Evolutionary conservation across 306 rosid species (phyloP).

Genomic region (Cicer pinnatifidum): DNA sequence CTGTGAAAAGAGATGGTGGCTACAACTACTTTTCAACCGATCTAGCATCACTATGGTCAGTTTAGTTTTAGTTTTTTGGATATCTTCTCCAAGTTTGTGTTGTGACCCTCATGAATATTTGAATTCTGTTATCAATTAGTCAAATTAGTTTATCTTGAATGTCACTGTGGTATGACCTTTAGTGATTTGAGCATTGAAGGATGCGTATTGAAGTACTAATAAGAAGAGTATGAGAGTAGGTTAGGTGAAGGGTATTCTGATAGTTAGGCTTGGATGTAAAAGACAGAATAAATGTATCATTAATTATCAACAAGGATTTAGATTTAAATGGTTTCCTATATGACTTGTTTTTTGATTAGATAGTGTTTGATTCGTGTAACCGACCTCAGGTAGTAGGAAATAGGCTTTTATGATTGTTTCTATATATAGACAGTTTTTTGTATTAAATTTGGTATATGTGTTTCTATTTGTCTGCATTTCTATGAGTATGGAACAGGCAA

Average conservation of each 20-base stretch:
- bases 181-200: neutral
- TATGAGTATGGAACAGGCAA: conserved; percentile 2
- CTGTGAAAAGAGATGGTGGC: conserved; percentile 93
- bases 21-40: conserved; percentile 89
- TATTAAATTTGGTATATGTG: conserved; percentile 9
- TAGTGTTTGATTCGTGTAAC: neutral
- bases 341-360: neutral
- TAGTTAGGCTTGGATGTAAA: neutral
- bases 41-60: conserved; percentile 81
- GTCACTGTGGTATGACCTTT: neutral
- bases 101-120: conserved; percentile 14
- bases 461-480: neutral
- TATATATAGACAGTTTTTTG: neutral
- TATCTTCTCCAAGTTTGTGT: neutral
- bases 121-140: conserved; percentile 20
- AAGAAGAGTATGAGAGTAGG: neutral
- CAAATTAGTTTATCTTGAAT: conserved; percentile 18
- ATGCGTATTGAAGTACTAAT: neutral
- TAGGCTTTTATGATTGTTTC: neutral
- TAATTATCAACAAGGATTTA: neutral
- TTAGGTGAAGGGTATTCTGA: neutral
- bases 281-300: neutral
- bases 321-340: neutral
- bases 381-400: neutral
- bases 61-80: conserved; percentile 9